Percentiles rank a stretch among this genome's conserved stretches.
phyloP scores from a whole-genome alignment of 495 filamentous ascomycete species.

The Pseudevernia furfuracea region DNA sequence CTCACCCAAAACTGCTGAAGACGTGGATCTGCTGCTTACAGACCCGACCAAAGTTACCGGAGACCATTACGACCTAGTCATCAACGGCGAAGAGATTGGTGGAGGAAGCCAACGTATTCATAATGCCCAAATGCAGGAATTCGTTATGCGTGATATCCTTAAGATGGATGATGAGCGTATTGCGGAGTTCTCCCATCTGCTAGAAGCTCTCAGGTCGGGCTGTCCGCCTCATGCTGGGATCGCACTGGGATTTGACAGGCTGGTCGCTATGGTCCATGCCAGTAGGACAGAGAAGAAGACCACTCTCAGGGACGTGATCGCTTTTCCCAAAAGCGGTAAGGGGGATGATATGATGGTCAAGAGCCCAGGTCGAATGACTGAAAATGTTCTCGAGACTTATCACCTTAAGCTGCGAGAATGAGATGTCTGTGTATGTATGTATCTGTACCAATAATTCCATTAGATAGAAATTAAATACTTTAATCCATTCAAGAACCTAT shows the following conservation, averaged over 20 bases:
- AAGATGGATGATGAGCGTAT: constrained; percentile 55
- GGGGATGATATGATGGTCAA: constrained; percentile 77
- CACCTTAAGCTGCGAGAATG: constrained; percentile 40
- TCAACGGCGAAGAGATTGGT: constrained; percentile 92
- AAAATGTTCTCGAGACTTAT: constrained; percentile 62
- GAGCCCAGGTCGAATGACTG: constrained; percentile 58
- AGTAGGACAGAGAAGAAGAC: constrained; percentile 39
- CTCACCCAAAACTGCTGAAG: constrained; percentile 62
- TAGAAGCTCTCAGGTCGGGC: constrained; percentile 72
- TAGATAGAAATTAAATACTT: too few relatives aligned
- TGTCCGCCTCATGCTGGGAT: constrained; percentile 97
- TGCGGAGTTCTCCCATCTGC: constrained; percentile 71
- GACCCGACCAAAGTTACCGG: constrained; percentile 64
- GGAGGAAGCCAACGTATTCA: constrained; percentile 93
- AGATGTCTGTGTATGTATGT: neutral
- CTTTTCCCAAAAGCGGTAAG: constrained; percentile 87
- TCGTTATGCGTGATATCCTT: constrained; percentile 75
- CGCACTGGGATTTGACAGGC: constrained; percentile 83
- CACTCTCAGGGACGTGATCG: constrained; percentile 83
- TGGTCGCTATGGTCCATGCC: constrained; percentile 73
- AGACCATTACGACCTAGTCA: constrained; percentile 90
- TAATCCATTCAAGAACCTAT: neutral
- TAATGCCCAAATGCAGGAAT: constrained; percentile 73
- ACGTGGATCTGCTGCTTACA: constrained; percentile 65
- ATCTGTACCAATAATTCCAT: neutral